Base-by-base conservation (phyloP, 2,329 filamentous ascomycete species). In the Cytospora paraplurivora region DNA sequence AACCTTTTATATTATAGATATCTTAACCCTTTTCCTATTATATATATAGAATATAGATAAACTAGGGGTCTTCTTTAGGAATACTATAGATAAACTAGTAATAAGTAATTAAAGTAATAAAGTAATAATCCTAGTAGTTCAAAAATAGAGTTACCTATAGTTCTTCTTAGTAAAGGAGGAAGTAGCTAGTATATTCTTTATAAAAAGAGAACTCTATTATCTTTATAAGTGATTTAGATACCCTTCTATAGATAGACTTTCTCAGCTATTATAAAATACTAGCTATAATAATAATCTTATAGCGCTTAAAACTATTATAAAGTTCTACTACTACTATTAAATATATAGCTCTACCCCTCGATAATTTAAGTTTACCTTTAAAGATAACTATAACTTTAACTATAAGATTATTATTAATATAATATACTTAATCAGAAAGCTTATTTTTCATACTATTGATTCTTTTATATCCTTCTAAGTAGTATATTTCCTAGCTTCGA, bases 261-360 rank as follows among this genome's bases (percentile, higher is more conserved):
- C 33, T 5, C n/a, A 34, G n/a, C n/a, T n/a, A n/a, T n/a, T n/a
- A n/a, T n/a, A n/a, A n/a, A n/a, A n/a, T n/a, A n/a, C n/a, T n/a
- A n/a, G n/a, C n/a, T n/a, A n/a, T n/a, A n/a, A n/a, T n/a, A n/a
- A n/a, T n/a, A n/a, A n/a, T n/a, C n/a, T 13, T 12, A 5, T 13
- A 21, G 32, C 17, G 6, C 32, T 50, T 21, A 27, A 50, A 12
- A 27, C 15, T 8, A 50, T 50, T 50, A 21, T 50, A 21, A 41
- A 55, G 19, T 55, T 38, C 41, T 55, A 38, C 21, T 55, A 55
- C 41, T 55, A 55, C 21, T 55, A 55, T 41, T 38, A 38, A 38
- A 17, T 55, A 10, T 12, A 56, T 41, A 21, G 15, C 33, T 38
- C 8, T 19, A 19, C 15, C n/a, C 10, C n/a, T n/a, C 7, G 17